Conservation (phyloP, 352 stramenopile species). For the Peronospora destructor region DNA sequence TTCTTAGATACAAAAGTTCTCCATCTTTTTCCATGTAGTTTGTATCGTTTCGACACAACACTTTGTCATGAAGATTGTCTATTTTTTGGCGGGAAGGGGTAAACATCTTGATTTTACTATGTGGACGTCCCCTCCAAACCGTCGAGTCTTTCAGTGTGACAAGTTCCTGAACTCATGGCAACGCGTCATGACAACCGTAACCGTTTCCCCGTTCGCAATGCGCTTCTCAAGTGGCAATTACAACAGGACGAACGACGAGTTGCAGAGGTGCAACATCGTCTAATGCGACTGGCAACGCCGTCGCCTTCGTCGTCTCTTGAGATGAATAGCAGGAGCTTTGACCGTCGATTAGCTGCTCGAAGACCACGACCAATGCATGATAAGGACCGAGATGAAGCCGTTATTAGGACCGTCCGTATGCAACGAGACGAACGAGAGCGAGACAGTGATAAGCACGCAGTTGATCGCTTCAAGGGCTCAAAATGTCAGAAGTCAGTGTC, state of each 20-base stretch:
- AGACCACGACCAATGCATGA: constrained; percentile 5
- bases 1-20: constrained; percentile 6
- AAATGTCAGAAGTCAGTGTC: constrained; percentile 9
- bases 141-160: constrained; percentile 7
- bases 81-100: constrained; percentile 9
- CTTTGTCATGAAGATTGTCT: too few relatives aligned
- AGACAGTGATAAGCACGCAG: constrained; percentile 10
- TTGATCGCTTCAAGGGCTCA: constrained; percentile 8
- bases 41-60: too few relatives aligned
- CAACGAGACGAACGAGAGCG: constrained; percentile 28
- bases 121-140: constrained; percentile 5
- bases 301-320: constrained; percentile 7
- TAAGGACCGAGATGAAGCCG: constrained; percentile 32
- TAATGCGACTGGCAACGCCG: constrained; percentile 20
- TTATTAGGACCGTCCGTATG: constrained; percentile 34
- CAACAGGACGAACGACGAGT: constrained; percentile 22
- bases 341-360: constrained; percentile 4
- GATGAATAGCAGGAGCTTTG: constrained; percentile 5
- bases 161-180: constrained; percentile 12
- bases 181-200: constrained; percentile 13
- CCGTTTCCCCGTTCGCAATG: constrained; percentile 22
- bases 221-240: constrained; percentile 28
- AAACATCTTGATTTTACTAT: constrained; percentile 22
- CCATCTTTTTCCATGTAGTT: not conserved
- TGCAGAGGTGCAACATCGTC: constrained; percentile 13